Percentiles rank a stretch among this genome's conserved stretches.
Evolutionary conservation across 805 yeast genomes (phyloP).

Genomic region (Danielia oregonensis): DNA sequence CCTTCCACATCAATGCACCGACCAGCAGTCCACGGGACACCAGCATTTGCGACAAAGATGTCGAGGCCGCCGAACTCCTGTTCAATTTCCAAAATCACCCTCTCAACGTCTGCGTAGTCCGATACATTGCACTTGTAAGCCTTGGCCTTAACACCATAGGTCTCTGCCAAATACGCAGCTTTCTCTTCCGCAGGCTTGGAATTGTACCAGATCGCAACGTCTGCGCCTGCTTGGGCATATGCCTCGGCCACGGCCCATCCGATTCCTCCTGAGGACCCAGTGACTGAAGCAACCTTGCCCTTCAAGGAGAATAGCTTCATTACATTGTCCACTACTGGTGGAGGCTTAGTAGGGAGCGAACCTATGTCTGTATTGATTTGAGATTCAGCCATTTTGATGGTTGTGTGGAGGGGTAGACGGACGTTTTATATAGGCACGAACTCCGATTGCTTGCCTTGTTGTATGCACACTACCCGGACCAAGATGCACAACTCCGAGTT

Average conservation of each 20-base stretch:
- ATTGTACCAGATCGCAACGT: conserved; percentile 65
- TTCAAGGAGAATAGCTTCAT: conserved; percentile 71
- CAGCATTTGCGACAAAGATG: conserved; percentile 89
- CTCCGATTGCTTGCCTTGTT: too few species aligned
- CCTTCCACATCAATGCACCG: conserved; percentile 32
- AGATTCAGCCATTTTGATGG: conserved; percentile 15
- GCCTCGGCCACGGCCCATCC: conserved; percentile 82
- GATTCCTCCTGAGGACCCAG: conserved; percentile 85
- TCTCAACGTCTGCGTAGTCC: conserved; percentile 46
- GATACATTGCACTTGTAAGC: conserved; percentile 65
- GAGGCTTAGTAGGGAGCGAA: conserved; percentile 41
- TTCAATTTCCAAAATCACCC: conserved; percentile 47
- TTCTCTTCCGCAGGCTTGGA: conserved; percentile 56
- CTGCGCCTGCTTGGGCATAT: conserved; percentile 84
- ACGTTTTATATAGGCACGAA: too few species aligned
- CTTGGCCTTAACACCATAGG: conserved; percentile 57
- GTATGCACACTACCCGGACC: too few species aligned
- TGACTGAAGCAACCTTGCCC: conserved; percentile 78
- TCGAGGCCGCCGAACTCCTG: conserved; percentile 78
- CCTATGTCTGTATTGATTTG: conserved; percentile 34
- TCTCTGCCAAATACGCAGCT: conserved; percentile 41
- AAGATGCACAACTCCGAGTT: too few species aligned
- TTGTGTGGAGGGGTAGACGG: too few species aligned
- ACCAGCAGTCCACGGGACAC: conserved; percentile 69
- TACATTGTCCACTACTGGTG: conserved; percentile 48